phyloP scores from a whole-genome alignment of 768 basidiomycete genomes.

The Lenzites betulinus region DNA sequence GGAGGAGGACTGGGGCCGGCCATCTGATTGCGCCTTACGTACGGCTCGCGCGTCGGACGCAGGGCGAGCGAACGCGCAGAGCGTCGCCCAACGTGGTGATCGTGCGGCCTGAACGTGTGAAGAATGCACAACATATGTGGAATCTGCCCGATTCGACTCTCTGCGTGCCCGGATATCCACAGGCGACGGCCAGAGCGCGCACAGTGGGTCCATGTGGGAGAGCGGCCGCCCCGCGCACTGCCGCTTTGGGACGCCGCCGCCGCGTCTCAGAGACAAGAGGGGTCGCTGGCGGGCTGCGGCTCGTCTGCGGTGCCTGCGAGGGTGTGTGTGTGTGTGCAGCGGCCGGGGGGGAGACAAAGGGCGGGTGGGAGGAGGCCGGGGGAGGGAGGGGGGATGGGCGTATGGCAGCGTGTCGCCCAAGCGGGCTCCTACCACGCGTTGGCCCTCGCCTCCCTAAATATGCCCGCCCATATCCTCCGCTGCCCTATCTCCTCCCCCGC shows the following conservation, averaged over 20 bases:
- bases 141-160: not conserved
- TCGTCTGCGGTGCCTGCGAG: not conserved
- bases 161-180: too few species aligned
- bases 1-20: not conserved
- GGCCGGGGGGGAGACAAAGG: not conserved
- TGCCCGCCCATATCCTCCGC: conserved; percentile 24
- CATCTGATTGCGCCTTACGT: conserved; percentile 9
- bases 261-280: conserved; percentile 14
- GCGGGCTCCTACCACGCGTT: conserved; percentile 38
- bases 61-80: not conserved
- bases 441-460: conserved; percentile 40
- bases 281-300: not conserved
- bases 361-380: not conserved
- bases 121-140: conserved; percentile 1
- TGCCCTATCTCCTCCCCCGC: conserved; percentile 32
- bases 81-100: conserved; percentile 16
- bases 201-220: conserved; percentile 14
- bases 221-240: not conserved
- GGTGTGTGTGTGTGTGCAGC: not conserved
- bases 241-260: not conserved
- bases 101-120: conserved; percentile 20
- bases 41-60: conserved; percentile 4
- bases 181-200: not conserved
- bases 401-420: conserved; percentile 28
- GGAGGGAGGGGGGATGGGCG: conserved; percentile 1